These are phyloP conservation scores for Exophiala calicioides DNA, from an alignment of 2,329 filamentous ascomycete species.

Conservation along the genomic window DNA sequence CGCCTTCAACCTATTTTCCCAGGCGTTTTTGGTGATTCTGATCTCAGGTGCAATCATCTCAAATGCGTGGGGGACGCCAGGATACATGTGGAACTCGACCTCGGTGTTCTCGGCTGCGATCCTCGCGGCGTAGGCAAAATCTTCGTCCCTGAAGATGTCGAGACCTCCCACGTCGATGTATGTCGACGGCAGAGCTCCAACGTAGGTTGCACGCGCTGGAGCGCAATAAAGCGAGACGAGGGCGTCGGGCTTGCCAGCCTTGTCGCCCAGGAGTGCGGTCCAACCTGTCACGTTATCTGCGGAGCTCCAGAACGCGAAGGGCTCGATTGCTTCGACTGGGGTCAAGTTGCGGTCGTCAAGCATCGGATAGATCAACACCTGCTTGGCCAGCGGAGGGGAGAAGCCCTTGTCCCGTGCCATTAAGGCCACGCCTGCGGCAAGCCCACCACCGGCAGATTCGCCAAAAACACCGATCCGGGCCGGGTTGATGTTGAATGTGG, in stretches of 20 bases:
- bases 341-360: conserved; percentile 46
- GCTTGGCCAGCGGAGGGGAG: conserved; percentile 39
- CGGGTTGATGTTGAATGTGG: conserved; percentile 44
- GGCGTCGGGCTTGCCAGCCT: conserved; percentile 31
- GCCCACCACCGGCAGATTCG: conserved; percentile 46
- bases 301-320: conserved; percentile 40
- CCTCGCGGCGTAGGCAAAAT: conserved; percentile 43
- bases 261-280: conserved; percentile 40
- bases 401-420: conserved; percentile 40
- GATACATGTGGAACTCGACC: conserved; percentile 49
- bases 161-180: conserved; percentile 49
- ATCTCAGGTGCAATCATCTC: conserved; percentile 35
- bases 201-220: conserved; percentile 40
- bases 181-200: conserved; percentile 41
- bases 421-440: conserved; percentile 44
- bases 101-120: conserved; percentile 45
- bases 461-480: conserved; percentile 45
- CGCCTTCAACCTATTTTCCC: conserved; percentile 26
- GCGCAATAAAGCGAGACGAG: conserved; percentile 38
- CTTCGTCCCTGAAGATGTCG: conserved; percentile 48
- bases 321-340: conserved; percentile 37
- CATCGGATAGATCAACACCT: conserved; percentile 52
- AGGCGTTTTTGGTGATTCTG: conserved; percentile 21
- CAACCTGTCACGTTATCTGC: conserved; percentile 46
- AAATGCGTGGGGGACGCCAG: conserved; percentile 46